Base-by-base conservation (phyloP, 2,329 filamentous ascomycete species). In the Epichloe scottii region DNA sequence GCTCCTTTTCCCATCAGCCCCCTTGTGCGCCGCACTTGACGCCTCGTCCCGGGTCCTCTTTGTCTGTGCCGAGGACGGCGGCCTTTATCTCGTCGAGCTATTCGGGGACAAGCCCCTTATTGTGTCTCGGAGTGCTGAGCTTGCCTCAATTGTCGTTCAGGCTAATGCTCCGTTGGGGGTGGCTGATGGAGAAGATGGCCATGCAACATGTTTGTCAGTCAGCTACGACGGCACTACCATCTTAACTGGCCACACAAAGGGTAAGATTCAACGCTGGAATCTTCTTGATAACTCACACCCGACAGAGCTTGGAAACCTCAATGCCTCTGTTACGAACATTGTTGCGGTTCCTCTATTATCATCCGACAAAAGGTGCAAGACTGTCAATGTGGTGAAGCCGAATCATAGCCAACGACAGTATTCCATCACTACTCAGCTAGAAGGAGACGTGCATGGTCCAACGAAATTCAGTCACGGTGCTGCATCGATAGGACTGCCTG, bases 11-110 rank as follows among this genome's bases (percentile, higher is more conserved):
- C 81, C 87, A 2, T 74, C 77, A n/a, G 72, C 77, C 17, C 88
- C 90, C 15, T 73, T 85, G 33, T 89, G 84, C 59, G 65, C 91
- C 35, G 72, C 79, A 8, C 72, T 97, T 4, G 93, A 97, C 65
- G 85, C 90, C 0, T 88, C 84, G 54, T 85, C 91, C 56, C 79
- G 91, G 49, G 89, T 85, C 4, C 80, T 93, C 52, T 95, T 90
- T 60, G 79, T 86, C 43, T 85, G 86, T 3, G 86, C 87, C 57
- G 84, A 87, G 49, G 85, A 94, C 62, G 87, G 88, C 19, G 86
- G 82, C 49, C 71, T 96, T 17, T 91, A 89, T 63, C 76, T 87
- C 14, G 71, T 95, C 17, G 87, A 95, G 60, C 79, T 97, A 45
- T 77, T 79, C 54, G 72, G 72, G 39, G 70, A 76, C 23, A 74